Percentiles rank a stretch among this genome's conserved stretches.
Conservation (phyloP, 306 rosid genomes). For the Trifolium fragiferum region DNA sequence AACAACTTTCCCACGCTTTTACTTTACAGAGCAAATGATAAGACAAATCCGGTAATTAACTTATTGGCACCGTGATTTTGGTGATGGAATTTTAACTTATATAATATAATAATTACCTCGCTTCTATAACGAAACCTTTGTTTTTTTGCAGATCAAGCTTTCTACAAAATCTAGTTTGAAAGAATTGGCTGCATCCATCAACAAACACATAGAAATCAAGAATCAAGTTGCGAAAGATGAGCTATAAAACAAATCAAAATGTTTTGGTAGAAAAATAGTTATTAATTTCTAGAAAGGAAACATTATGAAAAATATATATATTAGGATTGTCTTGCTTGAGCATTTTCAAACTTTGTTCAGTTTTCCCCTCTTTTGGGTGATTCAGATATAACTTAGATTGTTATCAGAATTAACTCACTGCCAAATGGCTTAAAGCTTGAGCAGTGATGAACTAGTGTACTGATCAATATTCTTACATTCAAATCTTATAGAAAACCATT, state of each 20-base stretch:
- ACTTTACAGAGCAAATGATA: conserved; percentile 64
- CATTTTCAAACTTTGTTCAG: background rate
- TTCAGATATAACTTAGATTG: background rate
- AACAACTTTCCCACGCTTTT: conserved; percentile 81
- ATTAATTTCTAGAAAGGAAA: conserved; percentile 21
- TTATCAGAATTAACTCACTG: conserved; percentile 26
- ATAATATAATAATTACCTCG: background rate
- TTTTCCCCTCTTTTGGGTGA: background rate
- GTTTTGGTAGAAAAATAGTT: conserved; percentile 16
- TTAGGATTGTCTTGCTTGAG: conserved; percentile 16
- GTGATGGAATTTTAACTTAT: conserved; percentile 11
- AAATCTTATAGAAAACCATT: conserved; percentile 2
- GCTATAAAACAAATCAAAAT: conserved; percentile 51
- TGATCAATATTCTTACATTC: conserved; percentile 11
- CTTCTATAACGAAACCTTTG: conserved; percentile 6
- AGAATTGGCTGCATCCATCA: conserved; percentile 81
- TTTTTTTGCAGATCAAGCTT: conserved; percentile 69
- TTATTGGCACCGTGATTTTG: background rate
- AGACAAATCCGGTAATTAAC: conserved; percentile 76
- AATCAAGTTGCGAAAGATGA: conserved; percentile 65
- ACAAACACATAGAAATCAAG: conserved; percentile 62
- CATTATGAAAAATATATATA: background rate
- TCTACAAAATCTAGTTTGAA: conserved; percentile 78
- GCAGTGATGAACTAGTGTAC: background rate
- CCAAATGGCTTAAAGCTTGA: conserved; percentile 19